Percentiles rank a stretch among this genome's conserved stretches.
phyloP scores from a whole-genome alignment of 352 stramenopile species.

The Phytopythium cucurbitacearum region DNA sequence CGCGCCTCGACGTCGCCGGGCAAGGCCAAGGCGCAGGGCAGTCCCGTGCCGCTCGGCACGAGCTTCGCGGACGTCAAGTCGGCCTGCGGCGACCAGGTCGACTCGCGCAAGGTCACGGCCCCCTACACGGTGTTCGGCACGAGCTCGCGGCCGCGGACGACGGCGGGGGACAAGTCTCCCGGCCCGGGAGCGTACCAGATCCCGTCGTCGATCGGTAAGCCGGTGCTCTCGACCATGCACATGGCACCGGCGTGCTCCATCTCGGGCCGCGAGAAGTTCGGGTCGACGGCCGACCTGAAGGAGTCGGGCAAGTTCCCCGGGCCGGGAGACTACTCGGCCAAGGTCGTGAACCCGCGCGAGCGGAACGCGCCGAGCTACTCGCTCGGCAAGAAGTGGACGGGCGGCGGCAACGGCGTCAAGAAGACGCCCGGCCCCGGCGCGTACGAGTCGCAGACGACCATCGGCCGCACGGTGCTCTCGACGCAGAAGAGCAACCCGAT shows the following conservation, averaged over 20 bases:
- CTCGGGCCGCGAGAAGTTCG: constrained; percentile 76
- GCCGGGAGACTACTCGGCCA: constrained; percentile 58
- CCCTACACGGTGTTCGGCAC: constrained; percentile 62
- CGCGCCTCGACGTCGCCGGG: constrained; percentile 23
- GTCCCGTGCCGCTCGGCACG: constrained; percentile 26
- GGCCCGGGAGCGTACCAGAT: constrained; percentile 66
- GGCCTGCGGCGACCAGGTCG: constrained; percentile 61
- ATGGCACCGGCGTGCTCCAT: constrained; percentile 59
- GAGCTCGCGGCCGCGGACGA: constrained; percentile 45
- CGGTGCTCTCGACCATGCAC: constrained; percentile 59
- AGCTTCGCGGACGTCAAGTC: constrained; percentile 67
- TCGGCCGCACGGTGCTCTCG: constrained; percentile 65
- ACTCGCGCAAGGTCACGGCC: constrained; percentile 69
- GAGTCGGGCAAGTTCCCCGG: constrained; percentile 39
- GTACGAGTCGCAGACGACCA: constrained; percentile 54
- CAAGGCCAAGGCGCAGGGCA: constrained; percentile 31
- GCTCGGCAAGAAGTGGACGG: constrained; percentile 71
- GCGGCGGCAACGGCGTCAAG: constrained; percentile 22
- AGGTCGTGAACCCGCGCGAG: constrained; percentile 68
- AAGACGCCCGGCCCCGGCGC: constrained; percentile 57
- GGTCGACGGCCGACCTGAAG: constrained; percentile 55
- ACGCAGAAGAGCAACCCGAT: constrained; percentile 60
- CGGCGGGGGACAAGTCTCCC: constrained; percentile 48
- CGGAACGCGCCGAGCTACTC: constrained; percentile 60
- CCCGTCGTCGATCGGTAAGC: constrained; percentile 65